phyloP scores from a whole-genome alignment of 495 filamentous ascomycete species.

The Aspergillus avenaceus region DNA sequence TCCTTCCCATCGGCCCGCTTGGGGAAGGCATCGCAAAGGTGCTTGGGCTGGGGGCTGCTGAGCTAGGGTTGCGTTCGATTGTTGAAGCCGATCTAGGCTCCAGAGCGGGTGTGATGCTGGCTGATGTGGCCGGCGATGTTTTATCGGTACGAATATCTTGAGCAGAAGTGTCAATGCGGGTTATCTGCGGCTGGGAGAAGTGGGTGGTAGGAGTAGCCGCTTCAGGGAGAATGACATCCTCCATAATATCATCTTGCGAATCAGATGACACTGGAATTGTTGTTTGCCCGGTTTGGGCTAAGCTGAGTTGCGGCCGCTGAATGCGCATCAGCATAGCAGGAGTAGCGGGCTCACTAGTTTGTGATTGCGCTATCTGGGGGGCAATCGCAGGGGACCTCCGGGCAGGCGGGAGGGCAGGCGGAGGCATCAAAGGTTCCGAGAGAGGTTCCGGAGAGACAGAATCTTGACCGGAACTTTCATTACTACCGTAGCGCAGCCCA shows the following conservation, averaged over 20 bases:
- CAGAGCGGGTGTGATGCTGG: constrained; percentile 26
- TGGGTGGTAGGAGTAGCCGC: constrained; percentile 39
- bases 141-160: constrained; percentile 21
- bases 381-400: constrained; percentile 52
- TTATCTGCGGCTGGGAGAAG: constrained; percentile 29
- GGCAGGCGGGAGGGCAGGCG: constrained; percentile 55
- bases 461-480: constrained; percentile 60
- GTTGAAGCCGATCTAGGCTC: constrained; percentile 25
- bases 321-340: constrained; percentile 83
- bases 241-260: constrained; percentile 56
- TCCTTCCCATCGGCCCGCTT: constrained; percentile 37
- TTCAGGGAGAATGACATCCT: constrained; percentile 64
- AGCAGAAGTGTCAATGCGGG: constrained; percentile 42
- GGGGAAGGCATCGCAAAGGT: constrained; percentile 40
- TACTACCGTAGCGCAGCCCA: constrained; percentile 40
- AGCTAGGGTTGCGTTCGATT: constrained; percentile 18
- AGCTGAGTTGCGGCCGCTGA: constrained; percentile 36
- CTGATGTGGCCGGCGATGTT: constrained; percentile 25
- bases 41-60: constrained; percentile 33
- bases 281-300: constrained; percentile 21
- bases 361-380: constrained; percentile 29
- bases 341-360: constrained; percentile 58
- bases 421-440: constrained; percentile 66
- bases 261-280: constrained; percentile 25
- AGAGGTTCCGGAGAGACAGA: constrained; percentile 70